Base-by-base conservation (phyloP, 2,329 filamentous ascomycete genomes). In the Capronia americana region DNA sequence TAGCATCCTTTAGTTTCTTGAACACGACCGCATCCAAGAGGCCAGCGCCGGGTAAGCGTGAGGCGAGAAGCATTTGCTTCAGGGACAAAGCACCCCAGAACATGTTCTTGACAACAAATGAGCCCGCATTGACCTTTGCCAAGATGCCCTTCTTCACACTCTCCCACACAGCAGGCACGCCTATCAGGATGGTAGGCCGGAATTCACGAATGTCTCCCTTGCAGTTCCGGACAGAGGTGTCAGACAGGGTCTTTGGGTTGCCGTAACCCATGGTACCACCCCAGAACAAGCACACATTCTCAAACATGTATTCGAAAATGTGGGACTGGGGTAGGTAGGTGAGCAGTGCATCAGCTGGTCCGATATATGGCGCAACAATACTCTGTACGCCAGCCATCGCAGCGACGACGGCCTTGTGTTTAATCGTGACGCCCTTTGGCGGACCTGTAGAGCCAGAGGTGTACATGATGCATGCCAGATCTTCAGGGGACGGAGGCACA, bases 131-230 rank as follows among this genome's bases (percentile, higher is more conserved):
- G 67, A 98, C 89, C 79, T 93, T 92, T 73, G 83, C 81, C 70
- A 94, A 83, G 74, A 99, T 91, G 62, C 95, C 95, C 84, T 99
- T 99, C 84, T 93, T 94, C 74, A 99, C 90, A 1, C 92, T 93
- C 81, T 99, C 95, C 93, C 94, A 99, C 34, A 99, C 90, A 65
- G 96, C 93, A 1, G 95, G 95, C 2, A 99, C 95, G 77, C 95
- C 95, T 46, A 97, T 91, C 77, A 99, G 86, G 76, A 97, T 86
- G 1, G 93, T 96, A 0, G 95, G 95, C 73, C 86, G 87, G 77
- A 98, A 90, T 75, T 97, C 93, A 67, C 91, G 90, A 80, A 99
- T 97, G 74, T 99, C 95, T 73, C 95, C 94, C 72, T 89, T 88
- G 82, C 92, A 97, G 79, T 98, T 95, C 71, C 90, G 89, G 79